Conservation (phyloP, 2,329 filamentous ascomycete species). For the Lasiodiplodia sp. region DNA sequence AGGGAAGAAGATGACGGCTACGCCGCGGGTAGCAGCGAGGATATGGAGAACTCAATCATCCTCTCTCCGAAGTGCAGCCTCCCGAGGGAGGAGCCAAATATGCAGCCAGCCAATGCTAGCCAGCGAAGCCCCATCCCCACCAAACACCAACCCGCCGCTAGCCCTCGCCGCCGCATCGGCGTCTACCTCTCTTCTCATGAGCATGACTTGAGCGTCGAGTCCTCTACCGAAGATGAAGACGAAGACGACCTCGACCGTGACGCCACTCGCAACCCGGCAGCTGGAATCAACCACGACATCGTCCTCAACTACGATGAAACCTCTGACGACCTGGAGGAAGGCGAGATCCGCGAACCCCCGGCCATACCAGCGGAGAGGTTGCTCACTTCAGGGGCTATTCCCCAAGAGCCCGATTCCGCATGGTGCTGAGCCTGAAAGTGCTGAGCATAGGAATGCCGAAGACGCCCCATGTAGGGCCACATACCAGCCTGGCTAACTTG, state of each 20-base stretch:
- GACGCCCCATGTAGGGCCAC: not conserved
- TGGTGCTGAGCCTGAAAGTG: not conserved
- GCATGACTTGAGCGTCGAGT: not conserved
- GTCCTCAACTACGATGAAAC: constrained; percentile 1
- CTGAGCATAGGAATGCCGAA: not conserved
- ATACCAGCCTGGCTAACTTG: not conserved
- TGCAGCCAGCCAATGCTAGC: not conserved
- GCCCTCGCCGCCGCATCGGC: not conserved
- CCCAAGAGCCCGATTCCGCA: not conserved
- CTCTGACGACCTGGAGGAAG: not conserved
- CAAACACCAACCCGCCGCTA: not conserved
- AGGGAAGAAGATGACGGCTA: constrained; percentile 14
- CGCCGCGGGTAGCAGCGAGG: constrained; percentile 2
- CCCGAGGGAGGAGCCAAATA: not conserved
- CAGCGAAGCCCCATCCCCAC: not conserved
- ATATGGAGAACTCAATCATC: not conserved
- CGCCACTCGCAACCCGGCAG: not conserved
- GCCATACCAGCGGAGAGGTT: not conserved
- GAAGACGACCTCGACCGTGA: not conserved
- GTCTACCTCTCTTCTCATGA: not conserved
- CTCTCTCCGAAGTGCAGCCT: not conserved
- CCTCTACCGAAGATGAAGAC: not conserved
- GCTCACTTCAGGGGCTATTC: not conserved
- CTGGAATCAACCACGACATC: not conserved
- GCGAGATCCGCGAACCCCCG: not conserved